These are phyloP conservation scores for Brassica juncea DNA, from an alignment of 345 rosid species.

Conservation along the genomic window DNA sequence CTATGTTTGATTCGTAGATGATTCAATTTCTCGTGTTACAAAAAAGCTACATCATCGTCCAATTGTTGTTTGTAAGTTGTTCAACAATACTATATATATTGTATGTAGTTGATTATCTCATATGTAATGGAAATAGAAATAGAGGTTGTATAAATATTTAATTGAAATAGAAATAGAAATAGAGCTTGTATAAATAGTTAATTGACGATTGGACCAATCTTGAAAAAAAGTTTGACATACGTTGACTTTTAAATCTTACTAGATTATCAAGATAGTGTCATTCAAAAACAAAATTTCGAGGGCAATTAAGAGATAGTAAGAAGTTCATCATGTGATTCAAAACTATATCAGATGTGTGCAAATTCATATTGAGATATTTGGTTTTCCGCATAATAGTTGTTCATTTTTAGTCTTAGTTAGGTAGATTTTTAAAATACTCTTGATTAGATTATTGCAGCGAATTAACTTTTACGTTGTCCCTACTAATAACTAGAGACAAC, in stretches of 20 bases:
- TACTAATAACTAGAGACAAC: background rate
- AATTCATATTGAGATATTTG: background rate
- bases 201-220: no score
- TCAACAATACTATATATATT: no score
- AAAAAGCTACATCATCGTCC: no score
- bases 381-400: background rate
- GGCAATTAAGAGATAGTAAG: background rate
- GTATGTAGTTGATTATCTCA: no score
- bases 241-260: background rate
- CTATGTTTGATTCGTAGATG: no score
- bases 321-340: background rate
- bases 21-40: no score
- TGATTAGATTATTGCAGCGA: slow-evolving; percentile 1
- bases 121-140: no score
- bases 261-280: background rate
- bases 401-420: background rate
- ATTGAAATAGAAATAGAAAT: no score
- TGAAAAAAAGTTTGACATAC: background rate
- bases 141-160: no score
- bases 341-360: background rate
- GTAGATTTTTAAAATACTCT: background rate
- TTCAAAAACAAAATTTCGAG: background rate
- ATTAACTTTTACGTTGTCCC: background rate
- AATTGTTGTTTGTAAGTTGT: no score
- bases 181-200: no score